Conservation (phyloP, 2,329 filamentous ascomycete species). For the Paraphoma sp. region DNA sequence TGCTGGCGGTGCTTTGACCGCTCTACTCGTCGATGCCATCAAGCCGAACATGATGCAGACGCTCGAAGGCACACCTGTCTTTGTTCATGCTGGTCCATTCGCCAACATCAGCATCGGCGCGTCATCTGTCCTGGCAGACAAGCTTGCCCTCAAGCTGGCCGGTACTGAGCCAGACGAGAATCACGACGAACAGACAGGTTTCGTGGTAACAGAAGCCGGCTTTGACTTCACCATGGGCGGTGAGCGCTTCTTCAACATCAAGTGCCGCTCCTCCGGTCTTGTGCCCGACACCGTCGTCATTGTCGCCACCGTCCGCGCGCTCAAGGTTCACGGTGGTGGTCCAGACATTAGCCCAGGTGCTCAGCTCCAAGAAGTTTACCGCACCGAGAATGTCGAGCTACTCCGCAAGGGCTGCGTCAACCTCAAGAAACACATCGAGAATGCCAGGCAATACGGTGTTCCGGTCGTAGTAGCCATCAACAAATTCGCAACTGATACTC, state of each 20-base stretch:
- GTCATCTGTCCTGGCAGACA: conserved; percentile 93
- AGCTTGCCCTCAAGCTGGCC: conserved; percentile 92
- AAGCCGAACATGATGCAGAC: conserved; percentile 99
- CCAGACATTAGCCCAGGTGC: conserved; percentile 91
- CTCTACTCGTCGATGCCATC: conserved; percentile 96
- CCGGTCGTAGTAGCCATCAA: conserved; percentile 98
- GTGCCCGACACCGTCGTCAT: conserved; percentile 93
- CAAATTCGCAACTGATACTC: conserved; percentile 91
- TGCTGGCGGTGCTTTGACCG: conserved; percentile 87
- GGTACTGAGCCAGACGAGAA: conserved; percentile 94
- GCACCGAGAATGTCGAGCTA: conserved; percentile 90
- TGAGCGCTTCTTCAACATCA: conserved; percentile 99
- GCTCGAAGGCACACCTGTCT: conserved; percentile 93
- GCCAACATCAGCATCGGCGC: conserved; percentile 98
- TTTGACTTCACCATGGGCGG: conserved; percentile 99
- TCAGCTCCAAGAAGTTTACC: conserved; percentile 85
- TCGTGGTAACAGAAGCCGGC: conserved; percentile 94
- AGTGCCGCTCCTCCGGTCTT: conserved; percentile 93
- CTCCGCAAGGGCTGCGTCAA: conserved; percentile 91
- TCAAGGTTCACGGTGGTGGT: conserved; percentile 96
- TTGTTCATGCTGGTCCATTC: conserved; percentile 96
- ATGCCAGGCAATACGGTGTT: conserved; percentile 86
- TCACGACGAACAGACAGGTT: conserved; percentile 81
- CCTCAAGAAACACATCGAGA: conserved; percentile 91
- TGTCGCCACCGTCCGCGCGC: conserved; percentile 90